Conservation (phyloP, 2,329 filamentous ascomycete species). For the Periglandula ipomoeae region DNA sequence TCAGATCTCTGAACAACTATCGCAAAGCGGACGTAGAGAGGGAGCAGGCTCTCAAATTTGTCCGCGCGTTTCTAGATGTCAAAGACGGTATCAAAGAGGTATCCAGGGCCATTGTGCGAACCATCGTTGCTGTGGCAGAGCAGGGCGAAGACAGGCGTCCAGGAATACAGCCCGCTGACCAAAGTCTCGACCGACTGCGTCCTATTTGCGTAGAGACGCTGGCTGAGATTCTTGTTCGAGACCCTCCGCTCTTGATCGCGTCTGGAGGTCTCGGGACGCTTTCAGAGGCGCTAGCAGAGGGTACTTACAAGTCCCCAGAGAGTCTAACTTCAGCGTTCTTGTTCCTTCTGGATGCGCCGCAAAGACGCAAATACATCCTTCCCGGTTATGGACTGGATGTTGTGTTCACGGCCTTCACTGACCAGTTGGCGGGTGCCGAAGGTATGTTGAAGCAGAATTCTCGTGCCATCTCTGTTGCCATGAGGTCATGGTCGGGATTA, state of each 20-base stretch:
- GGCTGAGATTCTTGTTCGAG: constrained; percentile 80
- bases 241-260: constrained; percentile 70
- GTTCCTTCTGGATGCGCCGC: constrained; percentile 78
- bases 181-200: constrained; percentile 73
- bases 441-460: constrained; percentile 71
- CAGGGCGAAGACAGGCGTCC: constrained; percentile 79
- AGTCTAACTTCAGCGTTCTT: constrained; percentile 81
- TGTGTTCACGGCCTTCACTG: constrained; percentile 86
- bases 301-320: constrained; percentile 85
- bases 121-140: constrained; percentile 84
- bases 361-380: constrained; percentile 70
- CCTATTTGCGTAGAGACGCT: constrained; percentile 90
- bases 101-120: constrained; percentile 76
- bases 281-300: constrained; percentile 87
- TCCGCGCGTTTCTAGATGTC: constrained; percentile 88
- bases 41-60: constrained; percentile 94
- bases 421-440: constrained; percentile 57
- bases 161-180: constrained; percentile 57
- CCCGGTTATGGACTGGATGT: constrained; percentile 85
- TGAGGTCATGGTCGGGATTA: constrained; percentile 90
- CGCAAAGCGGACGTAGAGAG: constrained; percentile 94
- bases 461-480: constrained; percentile 80
- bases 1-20: constrained; percentile 80
- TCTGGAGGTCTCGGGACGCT: constrained; percentile 78
- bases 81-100: constrained; percentile 86